These are phyloP conservation scores for Apophysomyces sp. DNA, from an alignment of 371 early-diverging fungal genomes.

Conservation along the genomic window DNA sequence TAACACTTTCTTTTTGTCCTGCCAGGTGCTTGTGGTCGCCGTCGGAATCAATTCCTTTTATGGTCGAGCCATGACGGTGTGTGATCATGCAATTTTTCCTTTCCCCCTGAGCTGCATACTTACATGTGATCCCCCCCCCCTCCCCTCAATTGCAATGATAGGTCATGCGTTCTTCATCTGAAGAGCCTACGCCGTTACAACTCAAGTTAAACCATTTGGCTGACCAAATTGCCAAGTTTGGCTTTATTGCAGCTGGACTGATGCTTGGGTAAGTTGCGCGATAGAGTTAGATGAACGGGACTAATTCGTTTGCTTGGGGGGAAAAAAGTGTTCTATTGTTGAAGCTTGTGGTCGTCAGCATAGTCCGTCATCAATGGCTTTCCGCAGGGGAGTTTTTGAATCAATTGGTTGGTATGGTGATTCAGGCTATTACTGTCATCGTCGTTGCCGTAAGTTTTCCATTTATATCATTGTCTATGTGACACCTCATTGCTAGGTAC, in stretches of 20 bases:
- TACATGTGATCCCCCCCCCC: not conserved
- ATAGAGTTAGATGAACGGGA: not conserved
- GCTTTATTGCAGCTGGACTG: slow-evolving; percentile 57
- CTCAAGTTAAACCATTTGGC: slow-evolving; percentile 70
- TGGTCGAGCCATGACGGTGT: slow-evolving; percentile 38
- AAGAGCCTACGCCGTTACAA: slow-evolving; percentile 76
- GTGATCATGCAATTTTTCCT: not conserved
- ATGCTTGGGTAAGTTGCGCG: slow-evolving; percentile 47
- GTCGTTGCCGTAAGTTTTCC: slow-evolving; percentile 47
- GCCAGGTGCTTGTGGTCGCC: slow-evolving; percentile 64
- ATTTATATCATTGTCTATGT: slow-evolving; percentile 29
- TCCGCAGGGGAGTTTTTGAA: slow-evolving; percentile 36
- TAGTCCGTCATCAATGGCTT: slow-evolving; percentile 39
- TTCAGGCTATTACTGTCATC: slow-evolving; percentile 66
- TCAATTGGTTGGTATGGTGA: slow-evolving; percentile 51
- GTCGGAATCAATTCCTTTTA: slow-evolving; percentile 69
- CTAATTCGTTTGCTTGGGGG: slow-evolving; percentile 25
- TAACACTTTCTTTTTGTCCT: not conserved
- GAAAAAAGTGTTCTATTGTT: slow-evolving; percentile 42
- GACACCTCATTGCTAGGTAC: slow-evolving; percentile 42
- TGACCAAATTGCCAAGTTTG: slow-evolving; percentile 77
- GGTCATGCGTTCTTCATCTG: slow-evolving; percentile 50
- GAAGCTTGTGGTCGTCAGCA: slow-evolving; percentile 55
- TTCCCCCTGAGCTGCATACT: not conserved
- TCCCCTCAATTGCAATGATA: too few relatives aligned